phyloP scores from a whole-genome alignment of 73 alveolate genomes.

The Uronychia setigera region DNA sequence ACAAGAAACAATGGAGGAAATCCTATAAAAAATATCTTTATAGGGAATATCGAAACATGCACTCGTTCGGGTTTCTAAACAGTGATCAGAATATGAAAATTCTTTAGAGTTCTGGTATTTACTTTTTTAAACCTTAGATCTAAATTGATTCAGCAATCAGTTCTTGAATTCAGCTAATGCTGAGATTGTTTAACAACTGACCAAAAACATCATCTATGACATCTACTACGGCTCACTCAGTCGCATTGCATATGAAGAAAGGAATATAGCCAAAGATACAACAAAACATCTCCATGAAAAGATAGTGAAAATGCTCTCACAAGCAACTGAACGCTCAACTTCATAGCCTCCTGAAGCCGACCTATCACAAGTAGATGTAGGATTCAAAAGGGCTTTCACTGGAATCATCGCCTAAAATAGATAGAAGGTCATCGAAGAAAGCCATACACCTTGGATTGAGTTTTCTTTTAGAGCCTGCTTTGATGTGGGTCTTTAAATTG shows the following conservation, averaged over 20 bases:
- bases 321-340: too few species aligned
- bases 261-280: neutral
- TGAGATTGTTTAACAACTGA: neutral
- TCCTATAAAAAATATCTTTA: too few species aligned
- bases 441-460: neutral
- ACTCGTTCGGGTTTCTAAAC: neutral
- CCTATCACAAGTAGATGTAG: neutral
- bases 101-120: neutral
- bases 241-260: neutral
- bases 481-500: neutral
- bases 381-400: neutral
- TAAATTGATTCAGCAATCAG: neutral
- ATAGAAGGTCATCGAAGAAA: too few species aligned
- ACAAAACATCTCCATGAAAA: neutral
- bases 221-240: neutral
- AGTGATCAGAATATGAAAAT: neutral
- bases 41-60: neutral
- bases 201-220: neutral
- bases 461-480: neutral
- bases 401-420: too few species aligned
- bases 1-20: neutral
- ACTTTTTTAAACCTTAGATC: neutral
- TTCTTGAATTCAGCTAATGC: neutral
- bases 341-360: too few species aligned
- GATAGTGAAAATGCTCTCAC: neutral